Conservation (phyloP, 78 protist species). For the Speleostelium caveatum region DNA sequence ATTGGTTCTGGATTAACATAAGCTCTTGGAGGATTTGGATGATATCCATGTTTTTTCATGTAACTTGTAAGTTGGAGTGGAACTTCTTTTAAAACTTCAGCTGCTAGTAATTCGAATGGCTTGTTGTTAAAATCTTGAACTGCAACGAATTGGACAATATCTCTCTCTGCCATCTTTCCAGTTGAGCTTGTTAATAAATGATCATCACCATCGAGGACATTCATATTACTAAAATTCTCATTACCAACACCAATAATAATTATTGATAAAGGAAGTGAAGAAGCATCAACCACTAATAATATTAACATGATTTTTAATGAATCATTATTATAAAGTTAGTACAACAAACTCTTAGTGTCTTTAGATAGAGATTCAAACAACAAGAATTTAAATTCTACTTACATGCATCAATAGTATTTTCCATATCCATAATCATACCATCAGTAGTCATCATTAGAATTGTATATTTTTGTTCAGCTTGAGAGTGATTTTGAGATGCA, state of each 20-base stretch:
- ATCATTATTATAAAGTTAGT: no score
- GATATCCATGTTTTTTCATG: constrained; percentile 7
- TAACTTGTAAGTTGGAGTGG: constrained; percentile 55
- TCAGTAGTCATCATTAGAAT: constrained; percentile 1
- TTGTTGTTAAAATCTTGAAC: constrained; percentile 4
- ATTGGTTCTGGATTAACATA: background rate
- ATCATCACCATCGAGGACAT: constrained; percentile 87
- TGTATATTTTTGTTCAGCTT: constrained; percentile 10
- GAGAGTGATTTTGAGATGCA: background rate
- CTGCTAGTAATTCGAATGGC: constrained; percentile 50
- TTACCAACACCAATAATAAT: constrained; percentile 91
- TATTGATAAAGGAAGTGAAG: constrained; percentile 84
- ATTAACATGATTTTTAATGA: no score
- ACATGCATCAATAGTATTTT: background rate
- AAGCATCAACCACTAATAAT: constrained; percentile 64
- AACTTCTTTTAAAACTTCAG: constrained; percentile 59
- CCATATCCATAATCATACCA: constrained; percentile 24
- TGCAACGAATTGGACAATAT: constrained; percentile 92
- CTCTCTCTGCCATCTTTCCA: constrained; percentile 57
- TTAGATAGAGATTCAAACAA: no score
- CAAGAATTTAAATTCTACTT: no score
- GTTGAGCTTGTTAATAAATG: background rate
- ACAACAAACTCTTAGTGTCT: no score
- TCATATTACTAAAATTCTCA: constrained; percentile 82
- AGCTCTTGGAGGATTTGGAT: constrained; percentile 42